phyloP scores from a whole-genome alignment of 192 early-diverging fungal genomes.

The Cladochytrium replicatum region DNA sequence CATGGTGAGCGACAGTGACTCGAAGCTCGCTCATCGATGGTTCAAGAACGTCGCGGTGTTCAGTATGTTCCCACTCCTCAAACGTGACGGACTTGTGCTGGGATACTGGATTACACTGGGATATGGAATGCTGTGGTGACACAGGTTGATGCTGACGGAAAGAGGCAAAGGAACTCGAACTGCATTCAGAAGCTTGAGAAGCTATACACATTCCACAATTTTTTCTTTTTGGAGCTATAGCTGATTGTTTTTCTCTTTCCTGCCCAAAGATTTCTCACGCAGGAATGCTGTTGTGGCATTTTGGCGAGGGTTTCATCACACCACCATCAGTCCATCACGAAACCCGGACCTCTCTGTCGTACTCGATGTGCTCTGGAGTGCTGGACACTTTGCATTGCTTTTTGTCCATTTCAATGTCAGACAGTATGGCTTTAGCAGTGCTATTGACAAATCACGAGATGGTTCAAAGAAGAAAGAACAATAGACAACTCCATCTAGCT shows the following conservation, averaged over 20 bases:
- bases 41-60: conserved; percentile 78
- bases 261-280: conserved; percentile 29
- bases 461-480: background rate
- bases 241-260: conserved; percentile 1
- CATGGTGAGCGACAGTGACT: conserved; percentile 34
- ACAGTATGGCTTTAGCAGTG: conserved; percentile 2
- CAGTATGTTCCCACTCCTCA: conserved; percentile 81
- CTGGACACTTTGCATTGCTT: conserved; percentile 54
- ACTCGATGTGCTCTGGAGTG: conserved; percentile 60
- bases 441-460: background rate
- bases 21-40: conserved; percentile 19
- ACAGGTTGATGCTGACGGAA: conserved; percentile 4
- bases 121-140: conserved; percentile 48
- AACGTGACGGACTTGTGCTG: conserved; percentile 58
- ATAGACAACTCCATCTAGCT: too few species aligned
- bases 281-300: conserved; percentile 46
- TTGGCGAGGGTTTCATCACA: conserved; percentile 43
- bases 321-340: conserved; percentile 63
- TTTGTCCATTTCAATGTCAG: conserved; percentile 68
- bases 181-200: background rate
- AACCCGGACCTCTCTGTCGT: conserved; percentile 79
- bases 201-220: too few species aligned
- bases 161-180: background rate
- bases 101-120: conserved; percentile 60
- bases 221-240: too few species aligned